Evolutionary conservation across 495 filamentous ascomycete species (phyloP).

Genomic region (Aspergillus leporis): DNA sequence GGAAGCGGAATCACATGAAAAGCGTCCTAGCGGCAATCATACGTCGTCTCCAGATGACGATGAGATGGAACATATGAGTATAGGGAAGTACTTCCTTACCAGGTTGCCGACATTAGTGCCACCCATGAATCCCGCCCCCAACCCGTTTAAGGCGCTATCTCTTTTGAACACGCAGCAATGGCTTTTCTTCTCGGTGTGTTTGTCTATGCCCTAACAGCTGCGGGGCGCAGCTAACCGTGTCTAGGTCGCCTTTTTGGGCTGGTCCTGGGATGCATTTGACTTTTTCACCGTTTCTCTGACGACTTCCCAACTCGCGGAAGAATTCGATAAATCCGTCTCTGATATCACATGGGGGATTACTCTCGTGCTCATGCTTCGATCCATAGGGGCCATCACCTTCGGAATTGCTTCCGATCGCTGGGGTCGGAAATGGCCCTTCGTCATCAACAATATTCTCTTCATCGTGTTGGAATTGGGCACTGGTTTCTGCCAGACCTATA

Average conservation of each 20-base stretch:
- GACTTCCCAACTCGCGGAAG: constrained; percentile 62
- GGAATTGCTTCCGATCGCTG: constrained; percentile 81
- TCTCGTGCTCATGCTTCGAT: constrained; percentile 77
- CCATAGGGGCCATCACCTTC: constrained; percentile 71
- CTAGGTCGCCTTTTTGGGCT: constrained; percentile 64
- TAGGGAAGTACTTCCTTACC: constrained; percentile 63
- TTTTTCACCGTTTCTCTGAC: constrained; percentile 90
- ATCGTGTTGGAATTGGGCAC: constrained; percentile 78
- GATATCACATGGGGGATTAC: constrained; percentile 94
- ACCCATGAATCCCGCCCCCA: constrained; percentile 74
- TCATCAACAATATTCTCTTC: constrained; percentile 81
- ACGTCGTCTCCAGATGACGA: constrained; percentile 26
- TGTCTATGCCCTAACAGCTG: background rate
- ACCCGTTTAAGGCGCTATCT: constrained; percentile 71
- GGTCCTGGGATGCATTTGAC: constrained; percentile 88
- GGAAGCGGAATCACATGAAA: constrained; percentile 7
- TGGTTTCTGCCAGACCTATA: constrained; percentile 75
- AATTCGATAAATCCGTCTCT: constrained; percentile 64
- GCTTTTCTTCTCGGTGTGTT: constrained; percentile 70
- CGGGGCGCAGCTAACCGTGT: constrained; percentile 5
- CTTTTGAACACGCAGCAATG: constrained; percentile 76
- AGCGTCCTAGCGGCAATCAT: constrained; percentile 5
- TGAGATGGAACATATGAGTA: constrained; percentile 49
- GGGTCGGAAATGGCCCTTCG: constrained; percentile 86
- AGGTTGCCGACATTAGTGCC: constrained; percentile 73